Conservation (phyloP, 257 asterid genomes). For the Cruciata laevipes region DNA sequence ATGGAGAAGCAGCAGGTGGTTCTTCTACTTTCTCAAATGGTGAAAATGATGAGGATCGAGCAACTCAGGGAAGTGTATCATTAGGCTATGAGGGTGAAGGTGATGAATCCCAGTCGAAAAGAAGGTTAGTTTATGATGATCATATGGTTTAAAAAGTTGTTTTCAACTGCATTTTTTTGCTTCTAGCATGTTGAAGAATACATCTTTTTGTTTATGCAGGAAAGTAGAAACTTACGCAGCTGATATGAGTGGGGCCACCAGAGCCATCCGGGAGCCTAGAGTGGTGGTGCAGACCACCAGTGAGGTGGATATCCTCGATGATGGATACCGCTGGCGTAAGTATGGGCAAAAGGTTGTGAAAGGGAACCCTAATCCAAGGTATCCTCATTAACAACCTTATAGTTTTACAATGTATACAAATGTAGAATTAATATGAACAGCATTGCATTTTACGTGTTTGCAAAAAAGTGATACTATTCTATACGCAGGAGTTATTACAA, state of each 20-base stretch:
- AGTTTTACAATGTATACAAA: neutral
- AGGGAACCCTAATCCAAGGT: conserved; percentile 99
- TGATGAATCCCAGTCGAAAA: conserved; percentile 75
- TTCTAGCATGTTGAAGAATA: neutral
- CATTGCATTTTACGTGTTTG: neutral
- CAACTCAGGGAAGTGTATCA: conserved; percentile 56
- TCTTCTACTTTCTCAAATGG: conserved; percentile 60
- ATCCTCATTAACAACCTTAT: neutral
- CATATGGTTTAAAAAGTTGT: neutral
- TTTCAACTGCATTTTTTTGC: neutral
- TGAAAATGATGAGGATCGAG: conserved; percentile 61
- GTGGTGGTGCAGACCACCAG: conserved; percentile 93
- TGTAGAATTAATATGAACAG: neutral
- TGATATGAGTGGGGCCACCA: conserved; percentile 37
- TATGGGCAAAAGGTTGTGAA: conserved; percentile 92
- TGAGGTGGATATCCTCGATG: conserved; percentile 86
- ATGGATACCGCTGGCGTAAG: conserved; percentile 95
- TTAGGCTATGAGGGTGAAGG: conserved; percentile 68
- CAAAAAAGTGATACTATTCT: neutral
- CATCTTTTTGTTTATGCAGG: conserved; percentile 11
- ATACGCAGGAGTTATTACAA: conserved; percentile 79
- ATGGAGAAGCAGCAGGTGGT: conserved; percentile 41
- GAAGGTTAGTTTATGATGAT: conserved; percentile 42
- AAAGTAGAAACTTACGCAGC: conserved; percentile 23
- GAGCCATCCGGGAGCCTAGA: conserved; percentile 82